A percentile compares a stretch with the other conserved stretches of the same genome.
Evolutionary conservation across 495 filamentous ascomycete genomes (phyloP).

Genomic region (Tuber melanosporum): DNA sequence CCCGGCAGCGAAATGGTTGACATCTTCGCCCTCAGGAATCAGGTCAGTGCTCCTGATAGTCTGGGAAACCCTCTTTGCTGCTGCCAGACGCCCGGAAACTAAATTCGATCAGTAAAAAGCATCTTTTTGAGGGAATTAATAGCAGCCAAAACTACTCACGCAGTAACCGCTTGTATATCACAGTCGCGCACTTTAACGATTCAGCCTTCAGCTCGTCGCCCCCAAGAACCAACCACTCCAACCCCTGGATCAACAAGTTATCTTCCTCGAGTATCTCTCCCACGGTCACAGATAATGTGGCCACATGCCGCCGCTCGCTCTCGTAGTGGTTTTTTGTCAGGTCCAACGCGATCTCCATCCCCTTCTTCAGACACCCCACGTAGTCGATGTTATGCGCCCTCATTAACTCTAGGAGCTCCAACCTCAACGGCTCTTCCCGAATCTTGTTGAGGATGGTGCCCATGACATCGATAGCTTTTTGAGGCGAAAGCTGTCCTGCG

Average conservation of each 20-base stretch:
- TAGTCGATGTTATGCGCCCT: conserved; percentile 51
- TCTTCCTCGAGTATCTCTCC: conserved; percentile 63
- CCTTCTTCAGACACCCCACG: conserved; percentile 48
- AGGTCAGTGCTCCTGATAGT: conserved; percentile 27
- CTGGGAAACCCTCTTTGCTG: conserved; percentile 37
- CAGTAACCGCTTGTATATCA: conserved; percentile 66
- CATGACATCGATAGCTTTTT: conserved; percentile 47
- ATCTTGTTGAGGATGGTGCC: conserved; percentile 57
- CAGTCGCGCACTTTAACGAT: conserved; percentile 59
- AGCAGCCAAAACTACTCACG: conserved; percentile 49
- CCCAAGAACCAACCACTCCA: conserved; percentile 77
- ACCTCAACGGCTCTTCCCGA: conserved; percentile 52
- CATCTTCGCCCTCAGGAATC: conserved; percentile 26
- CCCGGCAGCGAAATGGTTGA: conserved; percentile 8
- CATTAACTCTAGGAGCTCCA: conserved; percentile 51
- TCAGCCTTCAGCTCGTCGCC: conserved; percentile 65
- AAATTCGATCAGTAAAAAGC: conserved; percentile 14
- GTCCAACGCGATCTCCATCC: conserved; percentile 33
- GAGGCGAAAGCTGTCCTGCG: conserved; percentile 61
- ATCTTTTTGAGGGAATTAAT: conserved; percentile 14
- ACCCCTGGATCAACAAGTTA: conserved; percentile 63
- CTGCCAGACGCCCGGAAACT: conserved; percentile 42
- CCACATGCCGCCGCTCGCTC: conserved; percentile 20
- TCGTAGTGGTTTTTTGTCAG: conserved; percentile 26
- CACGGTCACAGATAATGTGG: conserved; percentile 50